Evolutionary conservation across 306 rosid genomes (phyloP), one percentile per base, ranked within the genome.

Genomic region (Cucurbita moschata): DNA sequence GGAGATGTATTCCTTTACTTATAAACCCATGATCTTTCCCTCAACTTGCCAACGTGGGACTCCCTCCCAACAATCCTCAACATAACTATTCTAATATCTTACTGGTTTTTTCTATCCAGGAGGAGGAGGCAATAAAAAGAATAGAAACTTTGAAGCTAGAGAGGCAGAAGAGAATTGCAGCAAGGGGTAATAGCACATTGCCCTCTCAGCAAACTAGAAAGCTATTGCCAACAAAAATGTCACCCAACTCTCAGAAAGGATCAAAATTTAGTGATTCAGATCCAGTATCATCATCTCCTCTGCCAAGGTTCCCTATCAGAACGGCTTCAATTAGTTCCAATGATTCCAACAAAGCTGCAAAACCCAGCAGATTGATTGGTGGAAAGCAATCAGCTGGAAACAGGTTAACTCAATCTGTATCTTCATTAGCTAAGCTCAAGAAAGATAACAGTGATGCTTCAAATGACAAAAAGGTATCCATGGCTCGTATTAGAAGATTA

Each of bases 141-240:
- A 59, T 95, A 44, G 96, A 95, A 81, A 87, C 96, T 79, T 79
- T 95, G 63, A 95, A 91, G 86, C 84, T 86, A 39, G 87, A 89
- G 85, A 95, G 99, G 90, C 96, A 95, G 80, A 95, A 86, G 86
- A 95, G 99, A 82, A 95, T 91, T 78, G 96, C 97, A 75, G 86
- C 96, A 63, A 87, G 92, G 85, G 90, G 90, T 19, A 49, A 87
- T 81, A 77, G 87, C 77, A 52, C 86, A 42, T 51, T 80, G 53
- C 74, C 90, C 61, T 85, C 90, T 40, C 86, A 79, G 71, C 86
- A 70, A 75, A 73, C 85, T 60, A 86, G 90, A 87, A 94, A 86
- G 83, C 92, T 70, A 81, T 47, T 85, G 62, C 91, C 84, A 4
- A 61, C 84, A 14, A 91, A 87, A 60, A 78, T 84, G 68, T 89